phyloP scores from a whole-genome alignment of 2,329 filamentous ascomycete genomes.

The Coleophoma eucalyptorum region DNA sequence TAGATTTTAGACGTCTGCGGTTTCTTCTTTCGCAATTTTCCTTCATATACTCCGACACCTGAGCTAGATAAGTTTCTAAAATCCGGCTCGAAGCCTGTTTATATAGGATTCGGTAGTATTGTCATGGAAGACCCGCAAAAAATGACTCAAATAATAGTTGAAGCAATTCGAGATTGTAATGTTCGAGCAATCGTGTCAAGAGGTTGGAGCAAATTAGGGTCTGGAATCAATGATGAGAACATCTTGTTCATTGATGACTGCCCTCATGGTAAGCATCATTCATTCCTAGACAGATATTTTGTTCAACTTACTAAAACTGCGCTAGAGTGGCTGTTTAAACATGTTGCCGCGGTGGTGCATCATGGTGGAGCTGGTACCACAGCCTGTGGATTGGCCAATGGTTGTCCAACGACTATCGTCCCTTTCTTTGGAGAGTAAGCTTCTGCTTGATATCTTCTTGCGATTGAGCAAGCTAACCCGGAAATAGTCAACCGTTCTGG shows the following conservation, averaged over 20 bases:
- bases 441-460: background rate
- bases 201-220: constrained; percentile 31
- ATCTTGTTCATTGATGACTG: constrained; percentile 7
- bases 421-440: constrained; percentile 35
- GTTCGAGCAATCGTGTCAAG: constrained; percentile 31
- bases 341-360: constrained; percentile 31
- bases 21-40: constrained; percentile 68
- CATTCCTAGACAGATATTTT: background rate
- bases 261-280: constrained; percentile 3
- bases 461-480: background rate
- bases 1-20: constrained; percentile 53
- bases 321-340: constrained; percentile 29
- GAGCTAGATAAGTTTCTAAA: constrained; percentile 4
- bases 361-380: constrained; percentile 28
- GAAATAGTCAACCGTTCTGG: constrained; percentile 35
- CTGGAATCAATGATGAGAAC: background rate
- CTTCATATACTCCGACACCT: constrained; percentile 35
- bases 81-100: constrained; percentile 2
- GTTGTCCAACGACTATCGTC: constrained; percentile 32
- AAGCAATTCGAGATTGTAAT: constrained; percentile 25
- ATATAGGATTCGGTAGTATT: constrained; percentile 13
- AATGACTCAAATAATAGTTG: constrained; percentile 29
- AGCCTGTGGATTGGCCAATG: constrained; percentile 29
- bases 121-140: constrained; percentile 27
- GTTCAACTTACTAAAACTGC: background rate